Evolutionary conservation across 441 rosid species (phyloP), one percentile per base, ranked within the genome.

Genomic region (Corymbia citriodora): DNA sequence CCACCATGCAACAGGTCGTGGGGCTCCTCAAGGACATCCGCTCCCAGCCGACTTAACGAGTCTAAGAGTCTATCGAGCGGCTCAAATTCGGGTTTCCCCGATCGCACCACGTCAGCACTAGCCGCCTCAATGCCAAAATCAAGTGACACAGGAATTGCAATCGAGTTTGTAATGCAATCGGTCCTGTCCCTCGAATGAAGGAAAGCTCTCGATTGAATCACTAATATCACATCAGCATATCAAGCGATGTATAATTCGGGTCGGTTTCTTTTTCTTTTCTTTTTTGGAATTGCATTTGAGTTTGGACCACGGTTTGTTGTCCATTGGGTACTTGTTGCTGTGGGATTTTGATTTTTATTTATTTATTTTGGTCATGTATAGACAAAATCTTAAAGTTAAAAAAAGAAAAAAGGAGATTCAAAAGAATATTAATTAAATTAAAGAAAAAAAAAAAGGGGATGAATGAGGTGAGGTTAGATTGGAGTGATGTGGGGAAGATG

Each of bases 1-100:
- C 99, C 83, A 96, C 97, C 25, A 97, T 96, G 98, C 99, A 97
- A 85, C 99, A 98, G 82, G 98, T 97, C 16, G 89, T 98, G 36
- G 99, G 99, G n/a, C 93, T 96, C 88, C 98, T 97, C 63, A 98
- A 96, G 91, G 99, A 96, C 93, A 93, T 96, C 12, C 97, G 92
- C 54, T 92, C 95, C 16, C 49, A 88, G 5, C 21, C 31, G 10
- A 83, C 68, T 6, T 23, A 19, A n/a, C 45, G 61, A 55, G 91
- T 40, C 45, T 11, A 27, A 63, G 2, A 45, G 85, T 23, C n/a
- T 23, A 74, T 74, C 52, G 3, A 21, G 83, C 8, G 7, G 17
- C 85, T 40, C 52, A 21, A 21, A 74, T 52, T 74, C n/a, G 5
- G 2, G 79, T 7, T 65, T 14, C 33, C 1, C 68, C 63, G 5